Base-by-base conservation (phyloP, 1,139 yeast species). In the Pneumocystis oryctolagi region DNA sequence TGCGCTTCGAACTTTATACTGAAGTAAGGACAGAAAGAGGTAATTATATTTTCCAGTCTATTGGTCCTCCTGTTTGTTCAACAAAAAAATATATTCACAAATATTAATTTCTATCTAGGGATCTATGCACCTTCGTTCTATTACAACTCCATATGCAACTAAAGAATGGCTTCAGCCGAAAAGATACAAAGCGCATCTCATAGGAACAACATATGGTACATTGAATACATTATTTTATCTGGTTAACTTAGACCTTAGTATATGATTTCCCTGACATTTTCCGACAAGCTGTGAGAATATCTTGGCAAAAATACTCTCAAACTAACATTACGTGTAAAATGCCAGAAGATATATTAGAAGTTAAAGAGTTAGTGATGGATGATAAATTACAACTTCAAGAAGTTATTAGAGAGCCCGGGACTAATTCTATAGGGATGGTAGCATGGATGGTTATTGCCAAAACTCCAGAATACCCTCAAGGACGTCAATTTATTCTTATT, bases 201-300 rank as follows among this genome's bases (percentile, higher is more conserved):
- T 92, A 92, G 98, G 98, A 68, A 92, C 98, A 20, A 90, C 98
- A 31, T 92, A 89, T 73, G 96, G 42, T 57, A 47, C 30, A 12
- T 47, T 47, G 5, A 47, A 47, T 25, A 47, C 12, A 47, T 25
- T 47, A 25, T 47, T 16, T 47, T 2, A 47, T 47, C 2, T 9
- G 8, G 4, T 31, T 20, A 3, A 47, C 4, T 25, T 25, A 47
- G 4, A 20, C 1, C 14, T 20, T 47, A 47, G 55, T 89, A 62
- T 94, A 94, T 73, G 98, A 92, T 76, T 94, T 92, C 92, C 98
- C 98, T 62, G 98, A 92, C 74, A 79, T 92, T 72, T 92, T 94
- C 86, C 89, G 94, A 71, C 97, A 92, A 79, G 95, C 96, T 47
- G 81, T 88, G 61, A 76, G 82, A 65, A 80, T 92, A 39, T 85